Evolutionary conservation across 2,329 filamentous ascomycete species (phyloP).

Genomic region (Fusarium sp.): DNA sequence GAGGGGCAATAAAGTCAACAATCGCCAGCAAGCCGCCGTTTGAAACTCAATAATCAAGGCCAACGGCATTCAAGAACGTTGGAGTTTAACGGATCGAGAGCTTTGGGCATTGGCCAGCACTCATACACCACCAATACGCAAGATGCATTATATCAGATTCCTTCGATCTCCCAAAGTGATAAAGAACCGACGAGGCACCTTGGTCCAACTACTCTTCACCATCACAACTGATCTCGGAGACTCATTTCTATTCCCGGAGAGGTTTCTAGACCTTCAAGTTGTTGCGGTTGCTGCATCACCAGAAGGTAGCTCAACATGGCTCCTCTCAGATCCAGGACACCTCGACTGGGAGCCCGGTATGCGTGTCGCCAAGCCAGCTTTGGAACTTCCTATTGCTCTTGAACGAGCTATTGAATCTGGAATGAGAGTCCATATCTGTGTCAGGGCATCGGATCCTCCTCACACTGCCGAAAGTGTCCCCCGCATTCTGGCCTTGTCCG

Average conservation of each 20-base stretch:
- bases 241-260: conserved; percentile 61
- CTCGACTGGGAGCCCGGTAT: conserved; percentile 52
- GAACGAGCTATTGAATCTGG: conserved; percentile 45
- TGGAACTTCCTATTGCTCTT: conserved; percentile 47
- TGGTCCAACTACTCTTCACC: conserved; percentile 61
- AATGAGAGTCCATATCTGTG: conserved; percentile 45
- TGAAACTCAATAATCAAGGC: background rate
- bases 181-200: conserved; percentile 40
- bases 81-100: background rate
- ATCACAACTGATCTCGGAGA: conserved; percentile 70
- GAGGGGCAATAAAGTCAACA: conserved; percentile 10
- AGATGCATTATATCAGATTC: conserved; percentile 70
- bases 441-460: conserved; percentile 43
- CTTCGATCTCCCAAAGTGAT: conserved; percentile 60
- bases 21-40: background rate
- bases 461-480: conserved; percentile 46
- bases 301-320: conserved; percentile 40
- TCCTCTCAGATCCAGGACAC: conserved; percentile 44
- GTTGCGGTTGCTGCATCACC: conserved; percentile 46
- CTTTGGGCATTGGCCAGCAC: background rate
- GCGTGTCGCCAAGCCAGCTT: conserved; percentile 55
- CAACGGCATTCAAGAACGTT: background rate
- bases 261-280: conserved; percentile 58
- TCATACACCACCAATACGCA: conserved; percentile 7
- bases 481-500: conserved; percentile 45